Percentiles rank a stretch among this genome's conserved stretches.
These are phyloP conservation scores for Fraxinus pennsylvanica DNA, from an alignment of 257 asterid species.

Conservation along the genomic window DNA sequence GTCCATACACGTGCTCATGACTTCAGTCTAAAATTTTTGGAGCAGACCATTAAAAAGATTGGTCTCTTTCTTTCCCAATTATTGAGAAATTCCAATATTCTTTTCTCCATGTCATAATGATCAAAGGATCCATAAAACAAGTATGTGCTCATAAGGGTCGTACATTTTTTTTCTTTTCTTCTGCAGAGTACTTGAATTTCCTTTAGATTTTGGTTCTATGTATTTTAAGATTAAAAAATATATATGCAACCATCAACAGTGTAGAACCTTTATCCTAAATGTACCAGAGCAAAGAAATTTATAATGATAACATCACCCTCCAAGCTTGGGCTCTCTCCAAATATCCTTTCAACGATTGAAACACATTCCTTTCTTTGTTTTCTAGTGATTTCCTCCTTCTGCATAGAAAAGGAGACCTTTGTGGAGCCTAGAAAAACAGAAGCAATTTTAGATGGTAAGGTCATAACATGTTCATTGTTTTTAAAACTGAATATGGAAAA, in stretches of 20 bases:
- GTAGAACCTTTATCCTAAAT: slow-evolving; percentile 21
- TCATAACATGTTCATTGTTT: background rate
- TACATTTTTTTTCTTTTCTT: background rate
- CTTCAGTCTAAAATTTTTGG: slow-evolving; percentile 8
- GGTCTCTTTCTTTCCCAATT: slow-evolving; percentile 2
- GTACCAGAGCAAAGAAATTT: slow-evolving; percentile 93
- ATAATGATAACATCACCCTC: slow-evolving; percentile 73
- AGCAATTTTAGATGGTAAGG: slow-evolving; percentile 16
- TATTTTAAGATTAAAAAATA: slow-evolving; percentile 8
- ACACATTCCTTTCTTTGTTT: slow-evolving; percentile 76
- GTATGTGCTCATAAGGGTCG: background rate
- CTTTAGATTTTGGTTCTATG: slow-evolving; percentile 9
- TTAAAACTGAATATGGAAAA: slow-evolving; percentile 11
- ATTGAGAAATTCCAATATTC: background rate
- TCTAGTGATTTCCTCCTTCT: slow-evolving; percentile 66
- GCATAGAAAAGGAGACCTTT: slow-evolving; percentile 45
- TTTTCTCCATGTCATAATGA: background rate
- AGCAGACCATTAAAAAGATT: background rate
- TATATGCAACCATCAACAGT: slow-evolving; percentile 16
- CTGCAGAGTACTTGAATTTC: slow-evolving; percentile 4
- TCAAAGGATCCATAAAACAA: background rate
- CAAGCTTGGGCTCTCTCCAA: slow-evolving; percentile 57
- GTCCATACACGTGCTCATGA: background rate
- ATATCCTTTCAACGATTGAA: slow-evolving; percentile 57
- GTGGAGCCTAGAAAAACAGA: slow-evolving; percentile 45